phyloP scores from a whole-genome alignment of 2,329 filamentous ascomycete species.

The Pseudogymnoascus sp. region DNA sequence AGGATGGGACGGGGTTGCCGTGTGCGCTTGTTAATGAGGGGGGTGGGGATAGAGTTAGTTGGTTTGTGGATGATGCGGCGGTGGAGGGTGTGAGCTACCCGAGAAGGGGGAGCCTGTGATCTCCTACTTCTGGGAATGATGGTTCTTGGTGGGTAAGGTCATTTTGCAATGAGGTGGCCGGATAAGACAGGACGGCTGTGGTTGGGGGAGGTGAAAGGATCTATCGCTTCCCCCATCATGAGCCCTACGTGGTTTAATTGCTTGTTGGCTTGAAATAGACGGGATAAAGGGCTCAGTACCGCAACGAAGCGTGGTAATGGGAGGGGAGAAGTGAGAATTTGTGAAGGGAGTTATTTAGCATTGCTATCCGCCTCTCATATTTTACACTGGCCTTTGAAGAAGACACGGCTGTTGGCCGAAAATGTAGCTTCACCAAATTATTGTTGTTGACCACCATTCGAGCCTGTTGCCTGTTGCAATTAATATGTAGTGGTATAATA shows the following conservation, averaged over 20 bases:
- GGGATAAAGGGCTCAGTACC: background rate
- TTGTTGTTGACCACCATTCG: background rate
- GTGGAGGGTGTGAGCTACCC: constrained; percentile 80
- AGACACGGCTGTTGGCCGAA: background rate
- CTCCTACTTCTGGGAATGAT: background rate
- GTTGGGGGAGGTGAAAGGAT: background rate
- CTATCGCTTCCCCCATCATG: background rate
- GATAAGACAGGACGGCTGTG: background rate
- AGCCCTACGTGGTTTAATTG: background rate
- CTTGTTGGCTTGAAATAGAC: constrained; percentile 5
- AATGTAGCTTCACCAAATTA: background rate
- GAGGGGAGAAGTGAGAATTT: background rate
- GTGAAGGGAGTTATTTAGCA: constrained; percentile 4
- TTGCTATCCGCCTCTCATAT: background rate
- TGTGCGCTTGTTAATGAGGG: constrained; percentile 82
- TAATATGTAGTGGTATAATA: background rate
- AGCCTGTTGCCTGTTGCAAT: background rate
- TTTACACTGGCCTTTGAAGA: background rate
- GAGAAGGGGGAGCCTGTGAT: constrained; percentile 56
- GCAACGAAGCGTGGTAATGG: background rate
- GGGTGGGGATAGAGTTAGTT: constrained; percentile 78
- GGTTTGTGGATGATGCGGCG: constrained; percentile 86
- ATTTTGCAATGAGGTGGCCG: background rate
- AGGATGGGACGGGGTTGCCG: constrained; percentile 66
- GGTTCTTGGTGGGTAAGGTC: background rate